Evolutionary conservation across 2,329 filamentous ascomycete genomes (phyloP).

Genomic region (Chlorencoelia australis): DNA sequence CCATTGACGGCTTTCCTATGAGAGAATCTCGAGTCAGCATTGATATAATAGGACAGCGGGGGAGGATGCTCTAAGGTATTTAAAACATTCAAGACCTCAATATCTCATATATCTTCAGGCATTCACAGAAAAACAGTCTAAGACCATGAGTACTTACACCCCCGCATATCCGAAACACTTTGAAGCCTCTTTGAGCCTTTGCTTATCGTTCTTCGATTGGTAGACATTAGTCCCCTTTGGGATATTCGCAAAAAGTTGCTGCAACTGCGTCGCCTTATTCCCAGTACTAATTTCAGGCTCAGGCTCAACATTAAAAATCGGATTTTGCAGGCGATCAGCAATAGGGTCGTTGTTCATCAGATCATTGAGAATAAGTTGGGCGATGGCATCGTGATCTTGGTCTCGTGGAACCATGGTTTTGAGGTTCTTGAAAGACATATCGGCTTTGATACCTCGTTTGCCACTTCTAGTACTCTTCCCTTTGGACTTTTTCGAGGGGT

Average conservation of each 20-base stretch:
- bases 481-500: slow-evolving; percentile 9
- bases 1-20: slow-evolving; percentile 26
- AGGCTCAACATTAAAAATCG: slow-evolving; percentile 11
- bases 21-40: too few species aligned
- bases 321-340: slow-evolving; percentile 15
- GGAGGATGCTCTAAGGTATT: too few species aligned
- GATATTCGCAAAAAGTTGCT: slow-evolving; percentile 19
- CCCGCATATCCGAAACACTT: slow-evolving; percentile 32
- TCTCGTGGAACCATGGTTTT: not conserved
- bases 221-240: slow-evolving; percentile 13
- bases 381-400: slow-evolving; percentile 12
- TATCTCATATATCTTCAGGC: too few species aligned
- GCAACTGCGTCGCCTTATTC: slow-evolving; percentile 19
- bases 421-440: not conserved
- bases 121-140: too few species aligned
- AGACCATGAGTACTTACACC: too few species aligned
- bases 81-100: too few species aligned
- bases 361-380: slow-evolving; percentile 15
- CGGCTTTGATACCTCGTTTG: slow-evolving; percentile 5
- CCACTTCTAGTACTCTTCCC: slow-evolving; percentile 2
- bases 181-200: slow-evolving; percentile 29
- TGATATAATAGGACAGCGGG: too few species aligned
- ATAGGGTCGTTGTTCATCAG: slow-evolving; percentile 17
- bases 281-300: slow-evolving; percentile 14
- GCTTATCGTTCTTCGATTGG: slow-evolving; percentile 27